phyloP scores from a whole-genome alignment of 371 early-diverging fungal species.

The Zancudomyces culisetae region DNA sequence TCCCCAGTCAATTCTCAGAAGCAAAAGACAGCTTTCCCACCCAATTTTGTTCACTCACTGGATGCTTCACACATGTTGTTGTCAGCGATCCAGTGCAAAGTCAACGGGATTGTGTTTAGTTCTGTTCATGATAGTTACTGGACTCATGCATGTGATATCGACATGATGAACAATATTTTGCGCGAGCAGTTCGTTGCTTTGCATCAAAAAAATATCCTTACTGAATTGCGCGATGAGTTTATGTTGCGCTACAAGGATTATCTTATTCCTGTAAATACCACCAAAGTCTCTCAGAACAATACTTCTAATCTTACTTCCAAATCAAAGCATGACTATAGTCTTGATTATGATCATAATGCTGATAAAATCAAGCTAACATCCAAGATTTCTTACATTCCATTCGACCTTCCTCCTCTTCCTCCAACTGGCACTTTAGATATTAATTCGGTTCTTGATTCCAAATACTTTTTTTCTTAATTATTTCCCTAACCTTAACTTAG shows the following conservation, averaged over 20 bases:
- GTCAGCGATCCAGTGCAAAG: conserved; percentile 73
- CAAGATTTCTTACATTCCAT: conserved; percentile 10
- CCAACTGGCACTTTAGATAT: conserved; percentile 70
- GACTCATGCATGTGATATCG: conserved; percentile 90
- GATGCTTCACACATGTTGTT: conserved; percentile 96
- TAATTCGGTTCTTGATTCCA: conserved; percentile 48
- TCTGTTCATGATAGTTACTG: conserved; percentile 96
- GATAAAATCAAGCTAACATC: conserved; percentile 1
- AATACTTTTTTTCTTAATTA: conserved; percentile 78
- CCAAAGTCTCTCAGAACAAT: neutral
- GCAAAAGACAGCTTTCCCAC: conserved; percentile 93
- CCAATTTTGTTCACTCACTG: conserved; percentile 93
- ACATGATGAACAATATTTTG: conserved; percentile 63
- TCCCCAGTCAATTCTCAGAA: conserved; percentile 76
- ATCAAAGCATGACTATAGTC: neutral
- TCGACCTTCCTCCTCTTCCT: conserved; percentile 60
- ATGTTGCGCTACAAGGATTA: conserved; percentile 56
- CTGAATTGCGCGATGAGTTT: conserved; percentile 64
- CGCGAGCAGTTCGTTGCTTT: conserved; percentile 79
- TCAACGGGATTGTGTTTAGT: conserved; percentile 60
- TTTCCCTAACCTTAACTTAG: too few relatives aligned
- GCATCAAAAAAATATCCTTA: conserved; percentile 71
- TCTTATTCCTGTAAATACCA: conserved; percentile 32
- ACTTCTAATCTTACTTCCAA: neutral
- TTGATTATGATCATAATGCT: neutral